phyloP scores from a whole-genome alignment of 2,329 filamentous ascomycete species.

The Trichoderma sp. region DNA sequence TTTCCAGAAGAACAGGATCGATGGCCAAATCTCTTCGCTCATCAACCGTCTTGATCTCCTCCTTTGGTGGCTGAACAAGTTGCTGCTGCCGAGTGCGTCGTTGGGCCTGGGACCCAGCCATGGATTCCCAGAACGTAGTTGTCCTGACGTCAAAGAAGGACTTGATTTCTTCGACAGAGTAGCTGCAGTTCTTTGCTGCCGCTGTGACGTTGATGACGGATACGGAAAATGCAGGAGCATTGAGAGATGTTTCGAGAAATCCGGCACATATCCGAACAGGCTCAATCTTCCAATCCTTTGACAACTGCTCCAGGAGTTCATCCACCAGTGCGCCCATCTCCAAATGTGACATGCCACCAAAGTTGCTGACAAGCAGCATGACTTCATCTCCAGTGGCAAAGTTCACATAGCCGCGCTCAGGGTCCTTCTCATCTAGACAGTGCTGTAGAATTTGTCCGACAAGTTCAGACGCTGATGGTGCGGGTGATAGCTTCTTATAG shows the following conservation, averaged over 20 bases:
- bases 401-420: constrained; percentile 48
- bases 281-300: constrained; percentile 44
- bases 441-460: constrained; percentile 57
- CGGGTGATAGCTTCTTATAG: constrained; percentile 54
- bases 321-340: constrained; percentile 55
- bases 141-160: constrained; percentile 63
- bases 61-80: constrained; percentile 38
- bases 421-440: constrained; percentile 56
- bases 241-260: constrained; percentile 68
- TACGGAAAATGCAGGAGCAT: constrained; percentile 68
- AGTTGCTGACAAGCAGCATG: constrained; percentile 56
- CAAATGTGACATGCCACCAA: constrained; percentile 56
- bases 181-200: constrained; percentile 43
- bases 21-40: constrained; percentile 45
- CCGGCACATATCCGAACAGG: constrained; percentile 58
- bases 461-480: constrained; percentile 47
- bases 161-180: constrained; percentile 54
- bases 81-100: constrained; percentile 41
- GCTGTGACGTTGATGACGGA: constrained; percentile 60
- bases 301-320: constrained; percentile 51
- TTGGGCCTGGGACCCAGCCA: constrained; percentile 44
- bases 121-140: constrained; percentile 54
- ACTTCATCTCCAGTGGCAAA: constrained; percentile 48
- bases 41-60: constrained; percentile 37
- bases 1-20: constrained; percentile 51